Percentiles rank a stretch among this genome's conserved stretches.
phyloP scores from a whole-genome alignment of 352 stramenopile genomes.

The Phytophthora hibernalis region DNA sequence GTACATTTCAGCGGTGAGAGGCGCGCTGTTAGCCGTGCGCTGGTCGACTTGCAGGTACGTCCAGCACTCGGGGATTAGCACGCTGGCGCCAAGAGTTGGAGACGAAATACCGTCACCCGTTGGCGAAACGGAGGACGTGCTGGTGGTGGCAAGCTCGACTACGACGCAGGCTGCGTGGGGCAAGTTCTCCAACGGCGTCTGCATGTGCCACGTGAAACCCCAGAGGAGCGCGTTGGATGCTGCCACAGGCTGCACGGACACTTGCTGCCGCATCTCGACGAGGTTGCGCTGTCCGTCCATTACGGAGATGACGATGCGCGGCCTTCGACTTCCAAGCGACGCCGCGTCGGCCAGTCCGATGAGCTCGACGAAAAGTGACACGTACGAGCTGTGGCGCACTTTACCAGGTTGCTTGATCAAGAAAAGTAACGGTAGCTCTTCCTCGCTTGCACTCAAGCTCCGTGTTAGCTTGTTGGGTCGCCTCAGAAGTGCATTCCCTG shows the following conservation, averaged over 20 bases:
- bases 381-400: constrained; percentile 81
- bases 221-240: constrained; percentile 72
- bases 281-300: constrained; percentile 69
- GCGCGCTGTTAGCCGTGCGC: constrained; percentile 73
- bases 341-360: constrained; percentile 62
- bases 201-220: constrained; percentile 94
- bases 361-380: constrained; percentile 83
- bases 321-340: constrained; percentile 49
- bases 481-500: constrained; percentile 28
- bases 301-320: constrained; percentile 76
- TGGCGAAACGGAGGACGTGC: constrained; percentile 50
- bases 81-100: constrained; percentile 43
- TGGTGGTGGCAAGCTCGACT: constrained; percentile 73
- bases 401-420: constrained; percentile 77
- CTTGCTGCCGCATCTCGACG: constrained; percentile 82
- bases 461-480: constrained; percentile 30
- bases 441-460: constrained; percentile 31
- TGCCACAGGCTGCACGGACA: constrained; percentile 71
- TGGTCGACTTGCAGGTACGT: constrained; percentile 87
- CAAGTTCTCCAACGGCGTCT: constrained; percentile 93
- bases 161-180: constrained; percentile 75
- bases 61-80: constrained; percentile 79
- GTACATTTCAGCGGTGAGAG: constrained; percentile 85
- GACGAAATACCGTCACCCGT: constrained; percentile 35
- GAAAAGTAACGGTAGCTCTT: constrained; percentile 63